Percentiles rank a stretch among this genome's conserved stretches.
Evolutionary conservation across 2,329 filamentous ascomycete species (phyloP).

Genomic region (Scytalidium sp.): DNA sequence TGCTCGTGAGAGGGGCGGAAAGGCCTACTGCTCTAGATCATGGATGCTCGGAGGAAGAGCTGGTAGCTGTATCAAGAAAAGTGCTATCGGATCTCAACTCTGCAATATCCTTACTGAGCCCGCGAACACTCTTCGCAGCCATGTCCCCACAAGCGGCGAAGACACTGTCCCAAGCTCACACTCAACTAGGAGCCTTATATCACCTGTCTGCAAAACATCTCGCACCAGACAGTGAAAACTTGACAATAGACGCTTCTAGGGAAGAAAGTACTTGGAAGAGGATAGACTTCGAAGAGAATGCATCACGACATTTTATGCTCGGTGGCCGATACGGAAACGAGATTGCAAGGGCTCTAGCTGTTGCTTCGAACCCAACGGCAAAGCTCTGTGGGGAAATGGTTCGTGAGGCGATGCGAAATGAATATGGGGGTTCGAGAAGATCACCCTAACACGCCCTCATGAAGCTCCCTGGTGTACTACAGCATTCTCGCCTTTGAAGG

Average conservation of each 20-base stretch:
- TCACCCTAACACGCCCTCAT: too few species aligned
- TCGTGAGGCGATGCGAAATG: conserved; percentile 66
- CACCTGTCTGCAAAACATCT: conserved; percentile 49
- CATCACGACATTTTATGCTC: conserved; percentile 59
- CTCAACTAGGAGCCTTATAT: conserved; percentile 66
- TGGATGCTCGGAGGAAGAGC: conserved; percentile 39
- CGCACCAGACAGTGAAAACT: conserved; percentile 24
- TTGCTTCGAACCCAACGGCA: conserved; percentile 64
- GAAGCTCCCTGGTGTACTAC: too few species aligned
- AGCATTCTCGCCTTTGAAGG: too few species aligned
- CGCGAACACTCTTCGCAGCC: conserved; percentile 43
- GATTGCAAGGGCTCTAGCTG: conserved; percentile 61
- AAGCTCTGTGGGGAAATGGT: conserved; percentile 70
- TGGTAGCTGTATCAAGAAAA: conserved; percentile 36
- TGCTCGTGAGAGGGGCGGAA: conserved; percentile 43
- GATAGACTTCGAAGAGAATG: conserved; percentile 59
- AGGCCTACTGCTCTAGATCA: conserved; percentile 17
- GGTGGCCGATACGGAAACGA: conserved; percentile 65
- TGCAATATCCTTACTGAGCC: conserved; percentile 58
- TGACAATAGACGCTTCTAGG: conserved; percentile 37
- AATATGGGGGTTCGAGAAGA: conserved; percentile 58
- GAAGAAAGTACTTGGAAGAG: conserved; percentile 48
- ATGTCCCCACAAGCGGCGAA: conserved; percentile 64
- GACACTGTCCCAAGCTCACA: conserved; percentile 67
- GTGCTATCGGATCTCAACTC: conserved; percentile 52